A percentile compares a stretch with the other conserved stretches of the same genome.
Evolutionary conservation across 768 basidiomycete genomes (phyloP).

Genomic region (Coprinopsis sp.): DNA sequence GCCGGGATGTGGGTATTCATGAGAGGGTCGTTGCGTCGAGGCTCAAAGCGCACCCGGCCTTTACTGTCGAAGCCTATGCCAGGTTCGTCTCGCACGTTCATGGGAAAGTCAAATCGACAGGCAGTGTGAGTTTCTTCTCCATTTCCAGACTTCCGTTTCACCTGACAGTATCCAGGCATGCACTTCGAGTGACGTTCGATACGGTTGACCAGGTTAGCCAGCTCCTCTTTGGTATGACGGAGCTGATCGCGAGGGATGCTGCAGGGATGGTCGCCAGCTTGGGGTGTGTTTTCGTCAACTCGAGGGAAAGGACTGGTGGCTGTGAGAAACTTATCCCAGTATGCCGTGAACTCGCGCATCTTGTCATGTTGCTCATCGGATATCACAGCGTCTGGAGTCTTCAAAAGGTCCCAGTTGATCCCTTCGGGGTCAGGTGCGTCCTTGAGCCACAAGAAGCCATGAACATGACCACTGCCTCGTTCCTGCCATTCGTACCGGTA

Average conservation of each 20-base stretch:
- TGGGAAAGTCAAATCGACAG: slow-evolving; percentile 18
- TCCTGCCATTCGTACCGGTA: slow-evolving; percentile 1
- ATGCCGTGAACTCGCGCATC: neutral
- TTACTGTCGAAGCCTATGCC: neutral
- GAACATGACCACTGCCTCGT: slow-evolving; percentile 20
- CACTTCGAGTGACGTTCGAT: slow-evolving; percentile 22
- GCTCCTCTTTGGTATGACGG: slow-evolving; percentile 21
- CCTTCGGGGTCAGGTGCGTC: slow-evolving; percentile 20
- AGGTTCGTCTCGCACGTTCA: neutral
- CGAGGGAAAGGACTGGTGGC: slow-evolving; percentile 15
- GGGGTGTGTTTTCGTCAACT: neutral
- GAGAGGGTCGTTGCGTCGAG: slow-evolving; percentile 14
- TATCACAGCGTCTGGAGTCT: slow-evolving; percentile 3
- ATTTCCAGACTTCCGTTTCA: slow-evolving; percentile 15
- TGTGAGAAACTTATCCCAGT: slow-evolving; percentile 11
- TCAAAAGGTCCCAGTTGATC: slow-evolving; percentile 5
- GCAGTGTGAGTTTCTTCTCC: slow-evolving; percentile 10
- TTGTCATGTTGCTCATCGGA: slow-evolving; percentile 13
- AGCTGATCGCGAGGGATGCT: slow-evolving; percentile 14
- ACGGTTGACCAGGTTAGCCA: slow-evolving; percentile 19
- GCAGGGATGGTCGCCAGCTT: slow-evolving; percentile 7
- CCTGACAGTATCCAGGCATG: slow-evolving; percentile 20
- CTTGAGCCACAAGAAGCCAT: slow-evolving; percentile 24
- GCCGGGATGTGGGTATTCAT: slow-evolving; percentile 2
- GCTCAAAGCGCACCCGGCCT: neutral